Evolutionary conservation across 1,284 basidiomycete genomes (phyloP).

Genomic region (Agroathelia rolfsii): DNA sequence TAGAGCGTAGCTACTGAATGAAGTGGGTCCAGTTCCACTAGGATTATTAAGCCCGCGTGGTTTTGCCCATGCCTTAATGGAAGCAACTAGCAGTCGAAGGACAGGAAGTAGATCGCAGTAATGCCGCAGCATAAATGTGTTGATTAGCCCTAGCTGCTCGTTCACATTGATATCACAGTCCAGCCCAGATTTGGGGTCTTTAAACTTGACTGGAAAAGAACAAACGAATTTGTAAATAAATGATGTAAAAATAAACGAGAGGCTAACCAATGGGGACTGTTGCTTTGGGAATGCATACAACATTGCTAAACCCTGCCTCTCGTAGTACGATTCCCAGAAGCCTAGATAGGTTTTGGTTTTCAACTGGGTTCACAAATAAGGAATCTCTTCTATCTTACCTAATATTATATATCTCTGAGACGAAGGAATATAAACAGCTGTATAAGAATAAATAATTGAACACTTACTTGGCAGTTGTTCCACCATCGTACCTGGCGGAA

Average conservation of each 20-base stretch:
- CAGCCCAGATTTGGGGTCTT: slow-evolving; percentile 31
- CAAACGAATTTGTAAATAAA: slow-evolving; percentile 4
- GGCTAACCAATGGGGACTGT: slow-evolving; percentile 42
- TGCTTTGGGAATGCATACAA: slow-evolving; percentile 25
- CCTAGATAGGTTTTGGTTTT: slow-evolving; percentile 14
- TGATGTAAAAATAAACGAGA: background rate
- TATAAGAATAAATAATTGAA: background rate
- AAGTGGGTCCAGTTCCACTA: slow-evolving; percentile 15
- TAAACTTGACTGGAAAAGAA: slow-evolving; percentile 41
- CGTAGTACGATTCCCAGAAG: slow-evolving; percentile 22
- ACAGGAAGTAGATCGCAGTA: slow-evolving; percentile 36
- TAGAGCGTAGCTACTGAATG: slow-evolving; percentile 52
- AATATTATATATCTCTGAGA: slow-evolving; percentile 28
- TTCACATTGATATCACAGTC: slow-evolving; percentile 51
- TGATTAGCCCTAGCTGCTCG: slow-evolving; percentile 41
- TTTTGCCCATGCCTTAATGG: slow-evolving; percentile 48
- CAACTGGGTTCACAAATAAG: too few species aligned
- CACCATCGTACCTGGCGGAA: slow-evolving; percentile 17
- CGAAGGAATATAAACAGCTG: slow-evolving; percentile 2
- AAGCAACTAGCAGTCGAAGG: slow-evolving; percentile 30
- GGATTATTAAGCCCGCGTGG: slow-evolving; percentile 39
- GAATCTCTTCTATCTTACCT: too few species aligned
- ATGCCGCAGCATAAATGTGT: slow-evolving; percentile 35
- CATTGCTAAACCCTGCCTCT: slow-evolving; percentile 25
- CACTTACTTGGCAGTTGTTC: slow-evolving; percentile 21